phyloP scores from a whole-genome alignment of 1,284 basidiomycete genomes.

The Microbotryum lychnidis-dioicae region DNA sequence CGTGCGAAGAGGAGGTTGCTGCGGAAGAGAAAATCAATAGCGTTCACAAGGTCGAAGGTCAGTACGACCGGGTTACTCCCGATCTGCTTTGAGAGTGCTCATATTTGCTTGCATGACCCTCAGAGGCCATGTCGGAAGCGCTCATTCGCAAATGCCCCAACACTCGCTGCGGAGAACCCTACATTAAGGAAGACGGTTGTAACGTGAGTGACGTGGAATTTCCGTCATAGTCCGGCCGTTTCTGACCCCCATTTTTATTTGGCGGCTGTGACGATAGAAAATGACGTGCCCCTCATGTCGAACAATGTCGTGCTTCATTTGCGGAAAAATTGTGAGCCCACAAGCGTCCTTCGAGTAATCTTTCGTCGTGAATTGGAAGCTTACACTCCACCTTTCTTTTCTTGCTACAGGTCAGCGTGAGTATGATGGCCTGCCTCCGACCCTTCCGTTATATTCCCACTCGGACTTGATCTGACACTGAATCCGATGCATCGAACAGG shows the following conservation, averaged over 20 bases:
- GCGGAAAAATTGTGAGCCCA: constrained; percentile 6
- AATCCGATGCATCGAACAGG: constrained; percentile 7
- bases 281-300: constrained; percentile 20
- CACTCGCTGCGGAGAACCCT: constrained; percentile 20
- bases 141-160: constrained; percentile 29
- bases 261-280: constrained; percentile 15
- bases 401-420: no score
- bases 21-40: constrained; percentile 15
- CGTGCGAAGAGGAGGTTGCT: constrained; percentile 31
- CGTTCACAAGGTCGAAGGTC: constrained; percentile 31
- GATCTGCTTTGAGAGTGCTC: constrained; percentile 6
- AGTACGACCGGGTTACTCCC: constrained; percentile 1
- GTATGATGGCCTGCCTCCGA: neutral
- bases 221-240: no score
- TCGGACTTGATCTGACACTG: constrained; percentile 4
- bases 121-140: constrained; percentile 26
- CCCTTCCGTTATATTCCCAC: neutral
- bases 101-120: neutral
- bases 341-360: no score
- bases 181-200: constrained; percentile 23
- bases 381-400: neutral
- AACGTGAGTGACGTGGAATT: neutral
- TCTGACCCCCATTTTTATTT: constrained; percentile 1
- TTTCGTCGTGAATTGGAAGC: no score
- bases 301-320: constrained; percentile 26